Evolutionary conservation across 805 yeast genomes (phyloP), one percentile per base, ranked within the genome.

Genomic region (Lipomyces anomalus): DNA sequence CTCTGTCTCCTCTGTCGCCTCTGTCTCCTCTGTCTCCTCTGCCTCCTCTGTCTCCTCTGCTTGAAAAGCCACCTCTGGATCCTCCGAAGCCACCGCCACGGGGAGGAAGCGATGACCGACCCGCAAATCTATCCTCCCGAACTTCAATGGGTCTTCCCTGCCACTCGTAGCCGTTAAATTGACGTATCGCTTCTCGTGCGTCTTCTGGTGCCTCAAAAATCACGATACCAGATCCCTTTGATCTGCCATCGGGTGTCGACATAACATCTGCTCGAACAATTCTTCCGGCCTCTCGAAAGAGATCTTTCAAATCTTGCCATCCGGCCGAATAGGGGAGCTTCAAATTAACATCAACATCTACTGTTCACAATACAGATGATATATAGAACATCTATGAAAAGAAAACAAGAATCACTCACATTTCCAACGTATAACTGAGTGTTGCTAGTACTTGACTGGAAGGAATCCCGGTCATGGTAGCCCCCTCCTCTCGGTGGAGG

Each of bases 181-280:
- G 71, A 34, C 73, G 79, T 52, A 88, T 76, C 2, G 96, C 95
- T 38, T 69, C 71, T 33, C 69, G 66, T 18, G 94, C 95, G 52
- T 77, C 88, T 46, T 78, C 87, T 11, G 72, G 70, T 5, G 74
- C 74, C 44, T 71, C 74, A 61, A 79, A 88, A 20, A 78, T 74
- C 23, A 88, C 95, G 7, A 84, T 82, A 43, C 95, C 97, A 57
- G 77, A 81, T 2, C 97, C 97, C 64, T 81, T 77, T 4, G 95
- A 84, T 57, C 83, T 78, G 22, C 95, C 94, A 55, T 75, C 71
- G 34, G 68, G 71, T 56, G 79, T 83, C 40, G 69, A 62, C 61
- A 77, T 76, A 18, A 89, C 79, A 61, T 87, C 95, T 1, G 95
- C 95, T 44, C 92, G 79, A 20, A 75, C 69, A n/a, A 89, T 84